These are phyloP conservation scores for Apiospora rasikravindrae DNA, from an alignment of 2,329 filamentous ascomycete species.

Conservation along the genomic window DNA sequence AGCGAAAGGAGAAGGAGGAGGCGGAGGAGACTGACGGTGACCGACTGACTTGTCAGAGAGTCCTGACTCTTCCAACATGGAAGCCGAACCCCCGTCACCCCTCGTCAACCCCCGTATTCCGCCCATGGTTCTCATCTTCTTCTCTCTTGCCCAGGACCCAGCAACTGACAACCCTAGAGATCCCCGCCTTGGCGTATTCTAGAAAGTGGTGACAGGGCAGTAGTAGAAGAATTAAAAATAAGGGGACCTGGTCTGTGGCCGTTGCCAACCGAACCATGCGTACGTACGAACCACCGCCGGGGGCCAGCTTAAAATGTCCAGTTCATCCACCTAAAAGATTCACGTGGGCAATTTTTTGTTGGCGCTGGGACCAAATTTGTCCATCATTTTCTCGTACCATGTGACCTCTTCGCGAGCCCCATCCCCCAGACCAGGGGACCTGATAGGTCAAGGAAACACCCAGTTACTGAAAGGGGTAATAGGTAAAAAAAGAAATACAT, in stretches of 20 bases:
- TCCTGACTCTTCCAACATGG: background rate
- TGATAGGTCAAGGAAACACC: constrained; percentile 2
- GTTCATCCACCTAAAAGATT: constrained; percentile 4
- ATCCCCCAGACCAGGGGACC: background rate
- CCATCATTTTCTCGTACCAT: background rate
- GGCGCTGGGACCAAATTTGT: background rate
- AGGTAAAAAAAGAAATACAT: background rate
- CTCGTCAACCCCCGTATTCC: background rate
- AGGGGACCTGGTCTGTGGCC: background rate
- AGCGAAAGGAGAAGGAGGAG: background rate
- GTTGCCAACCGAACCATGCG: constrained; percentile 1
- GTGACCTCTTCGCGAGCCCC: background rate
- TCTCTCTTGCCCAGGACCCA: background rate
- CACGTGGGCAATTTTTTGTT: constrained; percentile 11
- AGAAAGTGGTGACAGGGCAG: background rate
- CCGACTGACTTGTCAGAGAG: no score
- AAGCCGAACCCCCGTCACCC: no score
- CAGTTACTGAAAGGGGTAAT: constrained; percentile 17
- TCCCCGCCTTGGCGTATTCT: background rate
- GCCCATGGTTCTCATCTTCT: background rate
- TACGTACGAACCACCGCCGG: background rate
- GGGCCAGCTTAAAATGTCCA: background rate
- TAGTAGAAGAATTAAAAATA: background rate
- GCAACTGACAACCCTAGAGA: background rate
- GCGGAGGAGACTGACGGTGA: background rate